Percentiles rank a stretch among this genome's conserved stretches.
These are phyloP conservation scores for Colletotrichum orbiculare DNA, from an alignment of 2,329 filamentous ascomycete genomes.

Conservation along the genomic window DNA sequence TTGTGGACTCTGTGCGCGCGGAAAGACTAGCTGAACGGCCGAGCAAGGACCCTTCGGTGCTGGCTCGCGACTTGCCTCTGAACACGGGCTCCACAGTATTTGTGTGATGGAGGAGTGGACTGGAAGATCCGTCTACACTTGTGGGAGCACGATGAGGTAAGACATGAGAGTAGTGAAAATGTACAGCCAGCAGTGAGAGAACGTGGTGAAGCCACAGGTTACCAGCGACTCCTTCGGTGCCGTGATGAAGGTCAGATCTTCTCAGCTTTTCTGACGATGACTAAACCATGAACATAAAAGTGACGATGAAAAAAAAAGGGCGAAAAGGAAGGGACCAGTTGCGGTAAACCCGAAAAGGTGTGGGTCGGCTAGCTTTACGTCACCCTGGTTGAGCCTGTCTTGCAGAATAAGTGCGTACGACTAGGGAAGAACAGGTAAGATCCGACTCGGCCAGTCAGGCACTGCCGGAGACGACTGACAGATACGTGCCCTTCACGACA, in stretches of 20 bases:
- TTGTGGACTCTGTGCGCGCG: too few relatives aligned
- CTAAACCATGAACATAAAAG: not conserved
- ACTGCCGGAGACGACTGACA: not conserved
- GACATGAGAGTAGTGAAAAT: not conserved
- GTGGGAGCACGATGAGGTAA: conserved; percentile 2
- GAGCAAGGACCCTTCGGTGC: too few relatives aligned
- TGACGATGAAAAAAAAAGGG: not conserved
- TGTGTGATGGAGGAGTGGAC: conserved; percentile 9
- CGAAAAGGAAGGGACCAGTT: conserved; percentile 4
- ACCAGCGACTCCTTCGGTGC: too few relatives aligned
- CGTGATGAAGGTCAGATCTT: too few relatives aligned
- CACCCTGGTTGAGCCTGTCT: conserved; percentile 21
- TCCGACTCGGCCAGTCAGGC: not conserved
- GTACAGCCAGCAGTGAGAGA: too few relatives aligned
- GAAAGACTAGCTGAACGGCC: not conserved
- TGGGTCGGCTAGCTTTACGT: conserved; percentile 29
- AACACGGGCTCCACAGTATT: conserved; percentile 5
- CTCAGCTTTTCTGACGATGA: not conserved
- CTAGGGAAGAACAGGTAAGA: conserved; percentile 8
- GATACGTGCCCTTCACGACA: too few relatives aligned
- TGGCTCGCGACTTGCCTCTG: not conserved
- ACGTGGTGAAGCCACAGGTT: too few relatives aligned
- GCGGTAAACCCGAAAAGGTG: conserved; percentile 24
- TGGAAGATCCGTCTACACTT: not conserved
- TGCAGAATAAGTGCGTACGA: not conserved